Percentiles rank a stretch among this genome's conserved stretches.
phyloP scores from a whole-genome alignment of 345 rosid species.

The Eucalyptus sp. region DNA sequence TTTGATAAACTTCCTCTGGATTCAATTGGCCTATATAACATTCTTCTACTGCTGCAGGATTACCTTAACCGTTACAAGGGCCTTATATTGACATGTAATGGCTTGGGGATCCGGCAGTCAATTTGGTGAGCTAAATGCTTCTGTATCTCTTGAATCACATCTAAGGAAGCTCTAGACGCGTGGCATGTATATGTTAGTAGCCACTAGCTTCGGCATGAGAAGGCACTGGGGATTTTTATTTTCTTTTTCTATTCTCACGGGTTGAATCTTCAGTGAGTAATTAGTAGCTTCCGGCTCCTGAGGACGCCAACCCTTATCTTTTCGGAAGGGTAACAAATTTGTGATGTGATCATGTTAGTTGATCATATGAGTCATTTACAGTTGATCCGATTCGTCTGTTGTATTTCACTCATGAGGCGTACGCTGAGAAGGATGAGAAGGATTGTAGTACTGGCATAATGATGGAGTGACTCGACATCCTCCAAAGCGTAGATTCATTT shows the following conservation, averaged over 20 bases:
- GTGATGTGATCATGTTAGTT: not conserved
- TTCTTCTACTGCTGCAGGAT: slow-evolving; percentile 40
- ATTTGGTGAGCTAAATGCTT: slow-evolving; percentile 30
- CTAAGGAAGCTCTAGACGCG: not conserved
- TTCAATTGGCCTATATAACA: not conserved
- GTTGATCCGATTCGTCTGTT: not conserved
- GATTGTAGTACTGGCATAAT: not conserved
- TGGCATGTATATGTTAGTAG: not conserved
- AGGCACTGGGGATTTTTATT: not conserved
- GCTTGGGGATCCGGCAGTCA: slow-evolving; percentile 75
- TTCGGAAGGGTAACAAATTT: not conserved
- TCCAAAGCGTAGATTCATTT: not conserved
- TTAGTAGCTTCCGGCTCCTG: not conserved
- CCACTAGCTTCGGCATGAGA: not conserved
- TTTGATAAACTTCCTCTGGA: not conserved
- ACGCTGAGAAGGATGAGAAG: not conserved
- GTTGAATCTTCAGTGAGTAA: not conserved
- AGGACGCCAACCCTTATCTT: not conserved
- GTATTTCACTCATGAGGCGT: not conserved
- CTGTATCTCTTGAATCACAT: not conserved
- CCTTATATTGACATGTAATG: slow-evolving; percentile 88
- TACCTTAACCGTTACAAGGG: slow-evolving; percentile 77
- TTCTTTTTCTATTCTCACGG: not conserved
- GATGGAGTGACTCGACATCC: not conserved
- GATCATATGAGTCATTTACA: not conserved